Evolutionary conservation across 2,329 filamentous ascomycete genomes (phyloP), one percentile per base, ranked within the genome.

Genomic region (Akanthomyces lecanii): DNA sequence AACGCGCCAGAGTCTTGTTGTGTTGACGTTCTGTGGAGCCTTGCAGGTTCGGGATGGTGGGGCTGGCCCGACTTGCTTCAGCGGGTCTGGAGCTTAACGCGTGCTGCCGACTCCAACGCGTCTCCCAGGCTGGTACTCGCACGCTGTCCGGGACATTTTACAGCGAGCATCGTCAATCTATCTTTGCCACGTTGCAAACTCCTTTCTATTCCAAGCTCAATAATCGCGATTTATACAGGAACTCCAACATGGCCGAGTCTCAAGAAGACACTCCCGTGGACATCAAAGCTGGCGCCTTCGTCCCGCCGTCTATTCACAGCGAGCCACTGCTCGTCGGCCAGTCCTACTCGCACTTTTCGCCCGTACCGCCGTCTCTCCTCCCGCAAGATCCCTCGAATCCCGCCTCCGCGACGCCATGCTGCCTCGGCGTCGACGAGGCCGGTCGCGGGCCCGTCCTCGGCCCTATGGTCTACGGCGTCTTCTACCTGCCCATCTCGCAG

Each of bases 371-470:
- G 0, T 73, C 77, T n/a, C 84, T 92, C 59, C 81, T 81, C 25
- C 74, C 81, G 1, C 69, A 78, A 65, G 67, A 78, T 56, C 66
- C 71, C 8, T 69, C 70, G 2, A 72, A 74, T 50, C 69, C 76
- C 4, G 66, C 72, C 21, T 69, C 76, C 16, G 73, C 74, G 8
- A 66, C 72, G 14, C 70, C 72, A 51, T 95, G 91, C 75, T 88
- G 90, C 23, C 82, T 98, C 25, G 94, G 94, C 66, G 89, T 98
- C 57, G 94, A 98, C 75, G 94, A 98, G 80, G 94, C 94, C 68
- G 94, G 94, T 52, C 87, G 94, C 71, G 94, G 94, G 1, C 94
- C 94, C 28, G 94, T 97, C n/a, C 84, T 98, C 14, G 94, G 91
- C 68, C 88, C 81, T 69, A 89, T 90, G 87, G 86, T 89, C 69